Evolutionary conservation across 768 basidiomycete species (phyloP), one percentile per base, ranked within the genome.

Genomic region (Mycena pura): DNA sequence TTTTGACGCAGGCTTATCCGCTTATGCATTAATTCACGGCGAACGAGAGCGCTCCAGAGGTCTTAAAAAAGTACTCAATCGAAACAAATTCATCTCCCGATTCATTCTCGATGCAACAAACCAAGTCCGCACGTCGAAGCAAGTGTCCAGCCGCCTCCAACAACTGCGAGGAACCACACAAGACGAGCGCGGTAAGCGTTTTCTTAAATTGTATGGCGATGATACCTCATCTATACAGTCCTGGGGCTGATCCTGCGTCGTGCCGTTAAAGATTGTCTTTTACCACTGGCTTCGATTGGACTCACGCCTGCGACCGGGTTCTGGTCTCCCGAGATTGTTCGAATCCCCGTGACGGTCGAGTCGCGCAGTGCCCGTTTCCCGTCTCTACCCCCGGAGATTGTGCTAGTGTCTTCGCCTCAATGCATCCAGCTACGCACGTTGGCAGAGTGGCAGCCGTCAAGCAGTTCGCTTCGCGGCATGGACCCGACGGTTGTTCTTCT

Each of bases 71-170:
- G 6, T 9, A 25, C 8, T 27, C 2, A 3, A 29, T 8, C 53
- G 60, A 2, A 56, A 50, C 27, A 1, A 0, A 2, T 62, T 29
- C 28, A 50, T 62, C 8, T 44, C 53, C 15, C 5, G 44, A 2
- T 29, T 24, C 47, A 53, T 63, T 5, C 34, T 47, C n/a, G 2
- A 32, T 17, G 24, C 15, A 24, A 63, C 56, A 2, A 62, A 57
- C 50, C 8, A 41, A 34, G 1, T 27, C 0, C 48, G 62, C 28
- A 53, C 43, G 15, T 1, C 45, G 3, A 63, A 48, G 22, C 56
- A 63, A 52, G 49, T 62, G 5, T 27, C 17, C n/a, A 62, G 61
- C 19, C 61, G 61, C 25, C 11, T 62, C 8, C 62, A 63, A 27
- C 55, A 57, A 21, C 36, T 63, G n/a, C 24, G 9, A 24, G 22